These are phyloP conservation scores for Triticum turgidum DNA, from an alignment of 176 grass and related monocot genomes.

Conservation along the genomic window DNA sequence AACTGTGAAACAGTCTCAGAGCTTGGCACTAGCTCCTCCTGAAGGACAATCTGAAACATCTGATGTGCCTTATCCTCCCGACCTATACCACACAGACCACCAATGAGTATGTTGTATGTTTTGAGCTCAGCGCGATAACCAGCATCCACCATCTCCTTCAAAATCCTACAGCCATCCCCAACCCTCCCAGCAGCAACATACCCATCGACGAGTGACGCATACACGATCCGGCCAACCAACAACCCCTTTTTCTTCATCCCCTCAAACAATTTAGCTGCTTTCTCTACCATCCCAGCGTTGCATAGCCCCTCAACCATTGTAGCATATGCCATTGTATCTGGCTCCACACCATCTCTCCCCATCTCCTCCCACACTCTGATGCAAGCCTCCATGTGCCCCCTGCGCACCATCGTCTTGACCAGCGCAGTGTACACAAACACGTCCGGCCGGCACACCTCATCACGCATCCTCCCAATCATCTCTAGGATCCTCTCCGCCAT, in stretches of 20 bases:
- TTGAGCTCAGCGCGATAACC: slow-evolving; percentile 65
- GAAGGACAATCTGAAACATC: slow-evolving; percentile 67
- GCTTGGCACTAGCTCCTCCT: slow-evolving; percentile 55
- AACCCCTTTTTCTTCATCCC: slow-evolving; percentile 72
- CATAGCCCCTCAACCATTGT: slow-evolving; percentile 66
- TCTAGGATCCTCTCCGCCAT: slow-evolving; percentile 50
- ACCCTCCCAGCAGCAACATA: slow-evolving; percentile 49
- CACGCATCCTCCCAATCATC: slow-evolving; percentile 61
- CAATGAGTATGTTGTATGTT: slow-evolving; percentile 81
- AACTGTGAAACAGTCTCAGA: slow-evolving; percentile 60
- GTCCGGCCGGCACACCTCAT: slow-evolving; percentile 57
- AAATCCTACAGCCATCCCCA: slow-evolving; percentile 57
- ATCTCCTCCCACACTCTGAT: slow-evolving; percentile 89
- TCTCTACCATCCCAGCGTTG: slow-evolving; percentile 55
- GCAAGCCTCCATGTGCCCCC: slow-evolving; percentile 70
- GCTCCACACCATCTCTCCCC: slow-evolving; percentile 55
- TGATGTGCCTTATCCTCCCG: slow-evolving; percentile 67
- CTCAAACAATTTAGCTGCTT: slow-evolving; percentile 54
- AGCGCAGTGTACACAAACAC: slow-evolving; percentile 82
- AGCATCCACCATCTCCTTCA: slow-evolving; percentile 78
- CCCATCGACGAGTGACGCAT: slow-evolving; percentile 57
- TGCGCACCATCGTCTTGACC: slow-evolving; percentile 65
- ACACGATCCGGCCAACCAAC: slow-evolving; percentile 61
- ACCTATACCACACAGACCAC: slow-evolving; percentile 61
- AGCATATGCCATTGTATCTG: slow-evolving; percentile 67